phyloP scores from a whole-genome alignment of 805 yeast species.

The Danielozyma ontarioensis region DNA sequence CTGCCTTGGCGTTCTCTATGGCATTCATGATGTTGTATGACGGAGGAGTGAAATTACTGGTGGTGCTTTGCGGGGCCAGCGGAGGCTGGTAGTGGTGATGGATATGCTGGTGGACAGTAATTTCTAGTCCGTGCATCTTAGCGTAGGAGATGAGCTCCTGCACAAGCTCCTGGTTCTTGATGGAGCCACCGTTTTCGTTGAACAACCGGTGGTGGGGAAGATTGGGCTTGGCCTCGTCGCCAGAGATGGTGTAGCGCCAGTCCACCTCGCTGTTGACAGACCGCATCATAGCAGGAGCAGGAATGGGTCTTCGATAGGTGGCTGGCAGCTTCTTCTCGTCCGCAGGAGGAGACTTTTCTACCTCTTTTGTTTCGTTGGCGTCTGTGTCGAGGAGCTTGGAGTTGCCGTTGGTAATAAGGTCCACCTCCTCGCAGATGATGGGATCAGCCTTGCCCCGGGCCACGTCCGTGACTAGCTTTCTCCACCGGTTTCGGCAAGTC shows the following conservation, averaged over 20 bases:
- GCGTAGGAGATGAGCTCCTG: conserved; percentile 58
- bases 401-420: conserved; percentile 35
- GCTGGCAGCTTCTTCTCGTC: background rate
- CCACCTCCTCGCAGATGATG: conserved; percentile 54
- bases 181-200: conserved; percentile 39
- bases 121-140: conserved; percentile 46
- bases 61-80: conserved; percentile 3
- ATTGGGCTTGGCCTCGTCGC: conserved; percentile 21
- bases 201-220: conserved; percentile 18
- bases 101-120: conserved; percentile 80
- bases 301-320: conserved; percentile 2
- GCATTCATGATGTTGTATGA: conserved; percentile 7
- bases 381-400: background rate
- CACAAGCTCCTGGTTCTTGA: conserved; percentile 49
- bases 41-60: conserved; percentile 1
- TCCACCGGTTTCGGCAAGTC: conserved; percentile 90
- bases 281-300: background rate
- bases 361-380: background rate
- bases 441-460: conserved; percentile 60
- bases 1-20: conserved; percentile 1
- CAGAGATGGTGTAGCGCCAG: conserved; percentile 53
- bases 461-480: conserved; percentile 74
- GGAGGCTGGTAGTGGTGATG: conserved; percentile 69
- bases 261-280: conserved; percentile 35
- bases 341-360: background rate